Base-by-base conservation (phyloP, 2,329 filamentous ascomycete genomes). In the Fusarium torulosum region DNA sequence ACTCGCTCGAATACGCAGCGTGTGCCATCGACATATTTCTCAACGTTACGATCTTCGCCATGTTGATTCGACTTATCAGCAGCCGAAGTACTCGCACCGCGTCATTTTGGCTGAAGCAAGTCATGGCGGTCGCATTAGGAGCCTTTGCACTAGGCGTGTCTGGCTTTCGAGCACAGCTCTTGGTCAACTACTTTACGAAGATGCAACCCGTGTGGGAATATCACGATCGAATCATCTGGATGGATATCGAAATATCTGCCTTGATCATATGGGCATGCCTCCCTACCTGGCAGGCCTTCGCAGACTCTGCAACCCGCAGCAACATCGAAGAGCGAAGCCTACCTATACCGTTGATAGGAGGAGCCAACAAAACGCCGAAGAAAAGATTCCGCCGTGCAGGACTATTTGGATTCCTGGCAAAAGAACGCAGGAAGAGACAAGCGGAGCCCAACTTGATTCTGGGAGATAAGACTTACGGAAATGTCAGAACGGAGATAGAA, bases 21-120 rank as follows among this genome's bases (percentile, higher is more conserved):
- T 80, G 82, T 2, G 77, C 74, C 2, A 77, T 85, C 45, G 83
- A 84, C 63, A 82, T 84, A n/a, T 75, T 75, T 4, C 78, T 83
- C 25, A 84, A 85, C 64, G 58, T 79, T 33, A 77, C 78, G 67
- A 77, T 86, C 11, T 76, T 85, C 47, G 51, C 74, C 3, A 70
- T 85, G 6, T 78, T 84, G 0, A 67, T 85, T 13, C 79, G 44
- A n/a, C 41, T 63, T 80, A 5, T 78, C 77, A 42, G 85, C 6
- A 63, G 75, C 4, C 68, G 77, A 3, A 75, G 84, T 13, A 74
- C 78, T 10, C 62, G 83, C 13, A 76, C 76, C 15, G 72, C 73
- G n/a, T 77, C 79, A 41, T 82, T 82, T 66, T 85, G 82, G 72
- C 41, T 80, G 3, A 79, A 79, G 33, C 76, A 85, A 4, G 74